Evolutionary conservation across 192 early-diverging fungal genomes (phyloP), one percentile per base, ranked within the genome.

Genomic region (Globomyces pollinis-pini): DNA sequence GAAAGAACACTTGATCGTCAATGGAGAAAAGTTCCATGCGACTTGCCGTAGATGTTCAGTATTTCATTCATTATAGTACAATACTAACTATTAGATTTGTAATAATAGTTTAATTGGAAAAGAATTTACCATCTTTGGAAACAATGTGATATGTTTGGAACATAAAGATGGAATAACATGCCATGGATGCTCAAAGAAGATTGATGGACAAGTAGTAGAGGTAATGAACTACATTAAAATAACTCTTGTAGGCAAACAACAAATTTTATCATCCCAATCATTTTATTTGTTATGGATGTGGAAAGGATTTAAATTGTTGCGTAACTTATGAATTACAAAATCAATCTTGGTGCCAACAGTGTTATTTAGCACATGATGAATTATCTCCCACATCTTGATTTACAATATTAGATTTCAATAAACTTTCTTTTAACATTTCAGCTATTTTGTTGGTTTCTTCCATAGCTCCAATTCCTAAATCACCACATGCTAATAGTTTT

Each of bases 401-500:
- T 47, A 26, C 23, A 26, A 15, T 47, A 47, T n/a, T 7, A 47
- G 18, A 12, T 12, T 26, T 26, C 6, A 47, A 47, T 47, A 47
- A 26, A 1, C 23, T 47, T 3, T 4, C 11, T 47, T 47, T 47
- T 26, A 47, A 20, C 7, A 15, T 28, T 21, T 47, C 50, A 35
- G 77, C 83, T 55, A 94, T 92, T 11, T 70, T 71, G 7, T 58
- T 70, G 20, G 82, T 77, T 59, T 91, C 90, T 2, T 88, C 91
- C 91, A 96, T 94, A 0, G 90, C 93, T 16, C 93, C 93, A 57
- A 89, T 51, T 18, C 85, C 84, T 3, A 77, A 68, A 61, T 98
- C 95, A 0, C 95, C 93, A 67, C 95, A 98, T 0, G 91, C 93
- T 29, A 98, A 74, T 32, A 67, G 73, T 70, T 96, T 96, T 30